Evolutionary conservation across 305 asterid species (phyloP), one percentile per base, ranked within the genome.

Genomic region (Fraxinus paxiana): DNA sequence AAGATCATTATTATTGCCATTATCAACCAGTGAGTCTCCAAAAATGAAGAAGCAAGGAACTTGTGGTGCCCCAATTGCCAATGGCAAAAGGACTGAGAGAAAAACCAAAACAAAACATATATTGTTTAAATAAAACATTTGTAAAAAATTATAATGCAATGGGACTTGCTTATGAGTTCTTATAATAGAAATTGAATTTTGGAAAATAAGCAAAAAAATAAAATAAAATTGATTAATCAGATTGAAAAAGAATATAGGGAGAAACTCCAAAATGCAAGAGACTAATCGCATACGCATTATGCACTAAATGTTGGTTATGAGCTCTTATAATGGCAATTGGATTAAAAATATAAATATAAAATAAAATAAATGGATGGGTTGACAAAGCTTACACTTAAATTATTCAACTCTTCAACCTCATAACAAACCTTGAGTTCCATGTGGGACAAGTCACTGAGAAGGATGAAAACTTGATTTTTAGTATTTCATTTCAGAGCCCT

Each of bases 41-140:
- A 88, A 88, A 0, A 88, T 82, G 84, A 84, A 88, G 77, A 82
- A 84, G 69, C 91, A 88, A 34, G 89, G 91, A 74, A 88, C 83
- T 76, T 75, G 79, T 43, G 84, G 75, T 6, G 80, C 54, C 33
- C 71, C 71, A 61, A 24, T 22, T 22, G 71, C 33, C 8, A 61
- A 61, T 61, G 71, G 71, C 6, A 7, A 61, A 61, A 22, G 31
- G 33, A 61, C n/a, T 2, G 33, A 22, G 15, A 24, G n/a, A 61
- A 61, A 22, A 24, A 61, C 12, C 33, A 61, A 22, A 61, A 20
- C 5, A 24, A 24, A 56, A 56, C 67, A 22, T 22, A 61, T 61
- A 61, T 2, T 24, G 15, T 22, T 8, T 9, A 24, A 10, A 17
- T 3, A 56, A 56, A 18, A 17, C 67, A 56, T 24, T 61, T 61